phyloP scores from a whole-genome alignment of 2,329 filamentous ascomycete genomes.

The Monascus ruber region DNA sequence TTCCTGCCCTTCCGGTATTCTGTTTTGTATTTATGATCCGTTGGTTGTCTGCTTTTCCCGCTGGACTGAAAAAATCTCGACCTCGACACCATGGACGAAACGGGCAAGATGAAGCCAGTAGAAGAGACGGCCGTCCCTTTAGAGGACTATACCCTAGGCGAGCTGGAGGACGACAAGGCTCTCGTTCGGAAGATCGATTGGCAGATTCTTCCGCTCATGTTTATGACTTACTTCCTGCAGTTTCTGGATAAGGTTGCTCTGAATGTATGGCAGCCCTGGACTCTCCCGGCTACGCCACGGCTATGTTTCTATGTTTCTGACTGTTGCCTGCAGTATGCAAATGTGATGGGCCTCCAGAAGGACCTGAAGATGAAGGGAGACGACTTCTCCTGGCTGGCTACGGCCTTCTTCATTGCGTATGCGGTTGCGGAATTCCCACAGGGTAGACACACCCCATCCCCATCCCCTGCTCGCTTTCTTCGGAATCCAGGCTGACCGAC shows the following conservation, averaged over 20 bases:
- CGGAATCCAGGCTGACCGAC: too few species aligned
- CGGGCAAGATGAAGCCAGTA: too few species aligned
- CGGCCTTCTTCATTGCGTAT: slow-evolving; percentile 52
- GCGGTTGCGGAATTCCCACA: slow-evolving; percentile 50
- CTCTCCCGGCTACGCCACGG: too few species aligned
- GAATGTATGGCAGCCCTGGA: slow-evolving; percentile 33
- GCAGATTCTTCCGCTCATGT: slow-evolving; percentile 51
- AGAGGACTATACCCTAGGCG: too few species aligned
- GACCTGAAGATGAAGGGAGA: slow-evolving; percentile 47
- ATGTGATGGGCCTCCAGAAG: slow-evolving; percentile 51
- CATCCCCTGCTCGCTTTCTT: too few species aligned
- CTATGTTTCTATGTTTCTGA: too few species aligned
- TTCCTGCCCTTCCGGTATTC: too few species aligned
- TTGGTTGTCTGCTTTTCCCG: too few species aligned
- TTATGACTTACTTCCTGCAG: slow-evolving; percentile 50
- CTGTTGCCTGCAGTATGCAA: slow-evolving; percentile 42
- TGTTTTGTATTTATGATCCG: too few species aligned
- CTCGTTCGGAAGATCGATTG: slow-evolving; percentile 48
- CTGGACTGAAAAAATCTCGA: too few species aligned
- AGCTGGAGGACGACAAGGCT: slow-evolving; percentile 29
- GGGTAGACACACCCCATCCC: slow-evolving; percentile 26
- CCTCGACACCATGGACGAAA: too few species aligned
- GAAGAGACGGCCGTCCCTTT: too few species aligned
- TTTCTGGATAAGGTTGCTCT: slow-evolving; percentile 55
- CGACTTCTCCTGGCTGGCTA: slow-evolving; percentile 52